Base-by-base conservation (phyloP, 2,329 filamentous ascomycete genomes). In the Aspergillus fijiensis region DNA sequence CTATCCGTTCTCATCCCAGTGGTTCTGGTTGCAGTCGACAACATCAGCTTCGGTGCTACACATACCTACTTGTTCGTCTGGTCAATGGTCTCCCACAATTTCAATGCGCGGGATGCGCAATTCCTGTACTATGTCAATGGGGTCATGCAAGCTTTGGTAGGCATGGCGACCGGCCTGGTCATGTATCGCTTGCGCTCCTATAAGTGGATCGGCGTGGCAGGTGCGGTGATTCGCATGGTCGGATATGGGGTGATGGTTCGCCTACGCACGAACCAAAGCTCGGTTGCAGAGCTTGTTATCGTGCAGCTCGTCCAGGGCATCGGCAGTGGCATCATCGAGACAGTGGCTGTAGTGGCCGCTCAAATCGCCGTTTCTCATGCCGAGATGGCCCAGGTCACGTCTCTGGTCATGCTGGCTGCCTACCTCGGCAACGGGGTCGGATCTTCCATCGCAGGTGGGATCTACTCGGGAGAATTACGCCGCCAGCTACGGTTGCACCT, bases 161-260 rank as follows among this genome's bases (percentile, higher is more conserved):
- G 76, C 7, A 76, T 81, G 39, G 39, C 75, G 0, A 69, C 74
- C 11, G 80, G 80, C 0, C 62, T 74, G 7, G 63, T 80, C 48
- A 82, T 83, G 72, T 74, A 75, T 55, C 71, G 73, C 51, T 72
- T 75, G 2, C 69, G 77, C 39, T 74, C 74, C 2, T 83, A 81
- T 71, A 83, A 83, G 61, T 81, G 77, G 76, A 69, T 83, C 2
- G 69, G 75, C 12, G 68, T 83, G 23, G 61, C 69, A 3, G 80
- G 78, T 4, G 72, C 75, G 1, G 57, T 73, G 2, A 64, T 84
- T 33, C 78, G 80, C 11, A 65, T 81, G 10, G 63, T 83, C 33
- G 81, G 82, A 5, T 83, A 83, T 60, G 81, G 80, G 3, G 65
- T 82, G 31, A 84, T 84, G 81, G 73, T 83, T 31, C 75, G 81